Conservation (phyloP, 202 grass and related monocot genomes). For the Panicum virgatum region DNA sequence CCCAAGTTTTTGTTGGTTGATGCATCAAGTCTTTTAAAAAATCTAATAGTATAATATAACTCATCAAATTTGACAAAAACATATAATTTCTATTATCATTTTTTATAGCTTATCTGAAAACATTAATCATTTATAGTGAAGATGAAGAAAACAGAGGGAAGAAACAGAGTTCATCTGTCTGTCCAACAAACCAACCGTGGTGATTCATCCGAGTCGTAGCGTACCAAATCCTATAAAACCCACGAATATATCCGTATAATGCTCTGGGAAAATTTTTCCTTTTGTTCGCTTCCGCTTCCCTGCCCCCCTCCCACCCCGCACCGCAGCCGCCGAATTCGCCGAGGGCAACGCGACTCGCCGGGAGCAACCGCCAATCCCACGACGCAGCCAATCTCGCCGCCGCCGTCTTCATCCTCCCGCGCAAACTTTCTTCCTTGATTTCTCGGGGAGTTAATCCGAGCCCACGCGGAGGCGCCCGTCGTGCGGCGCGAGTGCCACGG, state of each 20-base stretch:
- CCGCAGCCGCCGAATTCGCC: constrained; percentile 47
- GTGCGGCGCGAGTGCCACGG: background rate
- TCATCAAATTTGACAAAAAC: no score
- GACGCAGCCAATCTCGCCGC: background rate
- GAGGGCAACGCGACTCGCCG: constrained; percentile 16
- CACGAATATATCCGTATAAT: constrained; percentile 21
- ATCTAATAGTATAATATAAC: no score
- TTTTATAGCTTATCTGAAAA: no score
- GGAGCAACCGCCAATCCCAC: constrained; percentile 13
- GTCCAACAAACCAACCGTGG: background rate
- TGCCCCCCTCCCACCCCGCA: constrained; percentile 24
- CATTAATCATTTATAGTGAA: background rate
- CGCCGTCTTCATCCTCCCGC: background rate
- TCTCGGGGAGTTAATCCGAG: background rate
- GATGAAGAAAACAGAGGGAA: background rate
- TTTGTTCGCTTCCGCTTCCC: constrained; percentile 26
- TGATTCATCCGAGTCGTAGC: background rate
- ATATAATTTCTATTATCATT: no score
- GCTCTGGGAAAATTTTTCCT: background rate
- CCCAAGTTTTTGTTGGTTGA: no score
- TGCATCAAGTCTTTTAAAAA: no score
- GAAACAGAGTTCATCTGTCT: background rate
- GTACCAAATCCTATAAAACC: constrained; percentile 41
- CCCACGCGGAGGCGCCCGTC: constrained; percentile 1
- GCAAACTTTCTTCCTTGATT: background rate